Evolutionary conservation across 1,284 basidiomycete species (phyloP).

Genomic region (Ustilago vetiveriae): DNA sequence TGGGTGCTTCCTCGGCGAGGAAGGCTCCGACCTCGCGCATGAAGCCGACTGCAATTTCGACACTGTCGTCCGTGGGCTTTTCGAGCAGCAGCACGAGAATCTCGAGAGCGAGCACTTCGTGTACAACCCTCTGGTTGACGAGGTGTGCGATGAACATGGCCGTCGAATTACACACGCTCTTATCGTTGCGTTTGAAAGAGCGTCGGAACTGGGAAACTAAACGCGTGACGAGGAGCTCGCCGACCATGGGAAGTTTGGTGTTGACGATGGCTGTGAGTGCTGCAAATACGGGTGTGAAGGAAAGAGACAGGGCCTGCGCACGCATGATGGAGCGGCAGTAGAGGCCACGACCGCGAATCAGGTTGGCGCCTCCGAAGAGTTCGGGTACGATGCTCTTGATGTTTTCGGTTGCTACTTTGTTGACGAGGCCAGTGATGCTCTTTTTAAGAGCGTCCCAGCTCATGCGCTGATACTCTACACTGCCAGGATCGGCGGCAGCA

Average conservation of each 20-base stretch:
- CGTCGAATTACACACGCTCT: constrained; percentile 92
- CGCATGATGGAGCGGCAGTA: constrained; percentile 88
- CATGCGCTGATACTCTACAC: constrained; percentile 90
- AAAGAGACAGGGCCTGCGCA: constrained; percentile 93
- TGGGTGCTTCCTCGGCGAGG: constrained; percentile 90
- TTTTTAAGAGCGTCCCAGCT: constrained; percentile 98
- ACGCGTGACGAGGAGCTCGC: constrained; percentile 86
- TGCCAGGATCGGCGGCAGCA: constrained; percentile 81
- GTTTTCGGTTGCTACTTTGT: constrained; percentile 84
- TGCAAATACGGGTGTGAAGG: constrained; percentile 97
- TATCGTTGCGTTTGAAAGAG: constrained; percentile 96
- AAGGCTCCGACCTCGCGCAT: constrained; percentile 97
- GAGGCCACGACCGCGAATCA: constrained; percentile 64
- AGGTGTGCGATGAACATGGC: constrained; percentile 96
- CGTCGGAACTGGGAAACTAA: constrained; percentile 94
- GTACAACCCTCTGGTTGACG: constrained; percentile 92
- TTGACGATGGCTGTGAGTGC: constrained; percentile 94
- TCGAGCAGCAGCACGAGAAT: constrained; percentile 93
- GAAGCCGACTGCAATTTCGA: constrained; percentile 97
- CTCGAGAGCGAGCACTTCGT: constrained; percentile 93
- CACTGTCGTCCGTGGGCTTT: constrained; percentile 94
- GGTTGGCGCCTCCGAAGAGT: constrained; percentile 65
- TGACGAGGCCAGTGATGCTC: constrained; percentile 98
- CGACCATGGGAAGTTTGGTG: constrained; percentile 94
- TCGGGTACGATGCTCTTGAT: constrained; percentile 98